phyloP scores from a whole-genome alignment of 352 stramenopile species.

The Phytopythium montanum region DNA sequence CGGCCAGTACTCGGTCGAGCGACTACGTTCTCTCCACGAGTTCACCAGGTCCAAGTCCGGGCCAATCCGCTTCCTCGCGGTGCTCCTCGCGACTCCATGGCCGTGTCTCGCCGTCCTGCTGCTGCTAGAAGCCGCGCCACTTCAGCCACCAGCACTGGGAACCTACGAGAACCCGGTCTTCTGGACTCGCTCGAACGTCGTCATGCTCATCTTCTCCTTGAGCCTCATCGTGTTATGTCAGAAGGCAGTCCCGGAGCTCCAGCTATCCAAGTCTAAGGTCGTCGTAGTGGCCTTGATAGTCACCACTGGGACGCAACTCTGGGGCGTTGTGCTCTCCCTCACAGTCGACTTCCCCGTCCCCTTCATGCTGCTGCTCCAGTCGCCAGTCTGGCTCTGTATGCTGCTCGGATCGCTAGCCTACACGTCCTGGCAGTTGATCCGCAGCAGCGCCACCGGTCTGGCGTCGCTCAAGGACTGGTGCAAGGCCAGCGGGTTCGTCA shows the following conservation, averaged over 20 bases:
- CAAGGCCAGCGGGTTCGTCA: slow-evolving; percentile 4
- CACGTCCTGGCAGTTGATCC: slow-evolving; percentile 3
- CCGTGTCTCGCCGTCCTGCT: slow-evolving; percentile 16
- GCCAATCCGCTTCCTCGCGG: slow-evolving; percentile 1
- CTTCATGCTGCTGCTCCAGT: slow-evolving; percentile 10
- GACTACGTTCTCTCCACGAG: slow-evolving; percentile 3
- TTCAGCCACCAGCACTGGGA: slow-evolving; percentile 11
- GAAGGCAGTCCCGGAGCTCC: slow-evolving; percentile 8
- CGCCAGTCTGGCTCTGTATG: slow-evolving; percentile 11
- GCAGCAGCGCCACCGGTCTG: neutral
- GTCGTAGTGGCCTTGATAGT: slow-evolving; percentile 4
- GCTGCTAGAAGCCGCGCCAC: slow-evolving; percentile 15
- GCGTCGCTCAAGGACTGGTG: slow-evolving; percentile 4
- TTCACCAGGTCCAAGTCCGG: slow-evolving; percentile 9
- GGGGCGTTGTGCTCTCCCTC: slow-evolving; percentile 6
- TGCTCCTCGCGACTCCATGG: slow-evolving; percentile 11
- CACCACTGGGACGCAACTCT: neutral
- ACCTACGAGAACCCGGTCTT: slow-evolving; percentile 9
- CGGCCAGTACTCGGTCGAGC: slow-evolving; percentile 11
- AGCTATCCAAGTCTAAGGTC: slow-evolving; percentile 8
- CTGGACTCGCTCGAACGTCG: slow-evolving; percentile 7
- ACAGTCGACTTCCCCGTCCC: slow-evolving; percentile 16
- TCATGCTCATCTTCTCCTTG: slow-evolving; percentile 4
- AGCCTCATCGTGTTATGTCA: slow-evolving; percentile 9
- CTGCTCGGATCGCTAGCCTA: slow-evolving; percentile 5